A percentile compares a stretch with the other conserved stretches of the same genome.
phyloP scores from a whole-genome alignment of 129 eudicot genomes.

The Helianthus annuus region HanXRQr2.0-SUNRISE NC_035442.2:150281677-150282176 shows the following conservation, averaged over 20 bases:
- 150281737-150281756: constrained; percentile 54
- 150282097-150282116: constrained; percentile 82
- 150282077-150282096: constrained; percentile 71
- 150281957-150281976: not conserved
- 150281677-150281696: constrained; percentile 52
- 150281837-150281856: constrained; percentile 27
- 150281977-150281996: constrained; percentile 1
- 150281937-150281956: not conserved
- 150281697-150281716: constrained; percentile 44
- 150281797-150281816: constrained; percentile 39
- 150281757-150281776: constrained; percentile 49
- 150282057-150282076: constrained; percentile 57
- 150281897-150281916: constrained; percentile 15
- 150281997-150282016: constrained; percentile 31
- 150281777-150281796: constrained; percentile 40
- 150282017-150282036: constrained; percentile 40
- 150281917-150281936: not conserved
- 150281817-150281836: constrained; percentile 20
- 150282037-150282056: constrained; percentile 28
- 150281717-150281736: constrained; percentile 45
- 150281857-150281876: constrained; percentile 16
- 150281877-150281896: constrained; percentile 2
- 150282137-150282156: not conserved
- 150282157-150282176: not conserved
- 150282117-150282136: constrained; percentile 58